Percentiles rank a stretch among this genome's conserved stretches.
phyloP scores from a whole-genome alignment of 768 basidiomycete genomes.

The Auricularia auricula-judae region DNA sequence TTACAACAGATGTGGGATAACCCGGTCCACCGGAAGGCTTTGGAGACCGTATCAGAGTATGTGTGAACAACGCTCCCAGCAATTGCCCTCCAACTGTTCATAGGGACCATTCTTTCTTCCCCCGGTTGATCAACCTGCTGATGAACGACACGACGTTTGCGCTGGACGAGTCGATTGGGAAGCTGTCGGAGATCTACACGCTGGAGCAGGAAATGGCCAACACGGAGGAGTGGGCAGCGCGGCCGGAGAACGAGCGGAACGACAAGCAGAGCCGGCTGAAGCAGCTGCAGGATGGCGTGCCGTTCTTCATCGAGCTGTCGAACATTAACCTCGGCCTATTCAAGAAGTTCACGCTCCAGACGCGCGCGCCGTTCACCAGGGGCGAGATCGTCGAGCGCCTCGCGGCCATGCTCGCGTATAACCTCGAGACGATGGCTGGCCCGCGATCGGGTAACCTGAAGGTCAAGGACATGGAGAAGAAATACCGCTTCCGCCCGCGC shows the following conservation, averaged over 20 bases:
- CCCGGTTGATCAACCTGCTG: slow-evolving; percentile 93
- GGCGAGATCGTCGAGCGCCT: slow-evolving; percentile 92
- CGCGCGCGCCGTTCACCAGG: slow-evolving; percentile 87
- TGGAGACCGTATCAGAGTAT: slow-evolving; percentile 69
- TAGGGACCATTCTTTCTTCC: slow-evolving; percentile 86
- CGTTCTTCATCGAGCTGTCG: slow-evolving; percentile 78
- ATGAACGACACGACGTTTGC: slow-evolving; percentile 99
- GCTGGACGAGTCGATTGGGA: slow-evolving; percentile 89
- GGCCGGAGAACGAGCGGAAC: slow-evolving; percentile 60
- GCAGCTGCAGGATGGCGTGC: slow-evolving; percentile 73
- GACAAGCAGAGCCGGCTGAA: slow-evolving; percentile 74
- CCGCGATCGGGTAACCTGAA: slow-evolving; percentile 79
- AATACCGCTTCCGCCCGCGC: slow-evolving; percentile 81
- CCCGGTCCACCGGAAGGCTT: slow-evolving; percentile 74
- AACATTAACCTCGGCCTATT: slow-evolving; percentile 83
- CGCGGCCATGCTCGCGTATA: slow-evolving; percentile 95
- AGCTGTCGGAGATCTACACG: slow-evolving; percentile 77
- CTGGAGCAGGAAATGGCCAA: slow-evolving; percentile 82
- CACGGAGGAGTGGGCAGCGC: slow-evolving; percentile 53
- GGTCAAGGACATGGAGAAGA: slow-evolving; percentile 68
- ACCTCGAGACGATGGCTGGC: slow-evolving; percentile 79
- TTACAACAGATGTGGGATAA: slow-evolving; percentile 90
- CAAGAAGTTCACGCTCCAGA: slow-evolving; percentile 85
- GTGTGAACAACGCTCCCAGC: slow-evolving; percentile 9
- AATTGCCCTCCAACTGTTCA: slow-evolving; percentile 1